phyloP scores from a whole-genome alignment of 208 protist genomes.

The Acanthamoeba polyphaga region DNA sequence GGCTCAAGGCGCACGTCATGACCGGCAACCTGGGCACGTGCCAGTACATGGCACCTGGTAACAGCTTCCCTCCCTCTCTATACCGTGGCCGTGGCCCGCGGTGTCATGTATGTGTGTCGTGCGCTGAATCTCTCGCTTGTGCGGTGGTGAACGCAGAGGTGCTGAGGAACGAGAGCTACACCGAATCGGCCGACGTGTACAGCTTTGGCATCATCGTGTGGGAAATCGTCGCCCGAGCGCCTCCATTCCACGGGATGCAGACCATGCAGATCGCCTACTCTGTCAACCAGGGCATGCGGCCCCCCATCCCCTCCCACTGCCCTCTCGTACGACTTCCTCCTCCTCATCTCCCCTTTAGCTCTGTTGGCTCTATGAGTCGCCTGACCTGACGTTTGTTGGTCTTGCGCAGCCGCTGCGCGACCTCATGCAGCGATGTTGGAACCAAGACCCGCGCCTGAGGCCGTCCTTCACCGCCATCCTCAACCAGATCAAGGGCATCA shows the following conservation, averaged over 20 bases:
- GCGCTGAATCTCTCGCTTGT: not conserved
- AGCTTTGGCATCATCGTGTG: slow-evolving; percentile 74
- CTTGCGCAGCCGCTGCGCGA: not conserved
- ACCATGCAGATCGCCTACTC: slow-evolving; percentile 74
- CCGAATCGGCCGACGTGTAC: slow-evolving; percentile 71
- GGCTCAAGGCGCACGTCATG: slow-evolving; percentile 62
- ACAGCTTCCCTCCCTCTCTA: not conserved
- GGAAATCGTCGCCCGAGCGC: slow-evolving; percentile 65
- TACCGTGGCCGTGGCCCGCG: not conserved
- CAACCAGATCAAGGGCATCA: not conserved
- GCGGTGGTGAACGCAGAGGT: not conserved
- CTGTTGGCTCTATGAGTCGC: not conserved
- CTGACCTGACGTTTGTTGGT: not conserved
- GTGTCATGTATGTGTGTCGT: not conserved
- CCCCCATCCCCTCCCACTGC: slow-evolving; percentile 5
- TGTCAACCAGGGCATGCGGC: slow-evolving; percentile 25
- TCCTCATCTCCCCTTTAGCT: not conserved
- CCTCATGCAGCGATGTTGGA: slow-evolving; percentile 57
- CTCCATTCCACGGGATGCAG: slow-evolving; percentile 69
- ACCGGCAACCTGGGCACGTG: slow-evolving; percentile 75
- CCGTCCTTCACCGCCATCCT: slow-evolving; percentile 49
- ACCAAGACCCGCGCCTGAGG: slow-evolving; percentile 14
- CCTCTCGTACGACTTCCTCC: not conserved
- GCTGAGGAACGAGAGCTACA: slow-evolving; percentile 1
- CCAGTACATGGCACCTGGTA: slow-evolving; percentile 77